Percentiles rank a stretch among this genome's conserved stretches.
phyloP scores from a whole-genome alignment of 1,139 yeast genomes.

The Lodderomyces pseudojiufengensis region DNA sequence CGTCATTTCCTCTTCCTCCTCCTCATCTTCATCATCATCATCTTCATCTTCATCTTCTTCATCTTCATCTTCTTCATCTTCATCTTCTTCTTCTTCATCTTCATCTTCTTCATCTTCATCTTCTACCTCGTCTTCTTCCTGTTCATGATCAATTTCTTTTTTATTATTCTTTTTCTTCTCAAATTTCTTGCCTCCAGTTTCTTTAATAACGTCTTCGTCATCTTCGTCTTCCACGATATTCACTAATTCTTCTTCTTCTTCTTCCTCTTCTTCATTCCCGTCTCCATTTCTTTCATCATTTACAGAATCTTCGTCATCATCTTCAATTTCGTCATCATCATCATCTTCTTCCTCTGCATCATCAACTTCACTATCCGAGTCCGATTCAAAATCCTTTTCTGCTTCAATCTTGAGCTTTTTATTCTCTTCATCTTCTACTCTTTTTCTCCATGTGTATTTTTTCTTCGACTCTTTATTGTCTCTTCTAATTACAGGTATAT shows the following conservation, averaged over 20 bases:
- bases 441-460: conserved; percentile 43
- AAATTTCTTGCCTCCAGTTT: not conserved
- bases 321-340: conserved; percentile 6
- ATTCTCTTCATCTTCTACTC: conserved; percentile 36
- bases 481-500: conserved; percentile 41
- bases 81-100: conserved; percentile 18
- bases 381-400: conserved; percentile 35
- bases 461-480: conserved; percentile 23
- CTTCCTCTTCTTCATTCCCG: conserved; percentile 18
- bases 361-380: conserved; percentile 17
- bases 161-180: not conserved
- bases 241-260: conserved; percentile 34
- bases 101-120: conserved; percentile 13
- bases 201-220: conserved; percentile 31
- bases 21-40: conserved; percentile 19
- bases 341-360: conserved; percentile 16
- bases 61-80: conserved; percentile 16
- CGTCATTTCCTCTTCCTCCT: conserved; percentile 24
- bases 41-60: conserved; percentile 19
- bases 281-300: conserved; percentile 33
- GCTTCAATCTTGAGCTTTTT: conserved; percentile 33
- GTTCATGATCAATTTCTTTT: conserved; percentile 15
- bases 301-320: conserved; percentile 9
- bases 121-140: conserved; percentile 35
- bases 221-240: conserved; percentile 20